A percentile compares a stretch with the other conserved stretches of the same genome.
These are phyloP conservation scores for Fusarium buxicola DNA, from an alignment of 2,329 filamentous ascomycete genomes.

Conservation along the genomic window DNA sequence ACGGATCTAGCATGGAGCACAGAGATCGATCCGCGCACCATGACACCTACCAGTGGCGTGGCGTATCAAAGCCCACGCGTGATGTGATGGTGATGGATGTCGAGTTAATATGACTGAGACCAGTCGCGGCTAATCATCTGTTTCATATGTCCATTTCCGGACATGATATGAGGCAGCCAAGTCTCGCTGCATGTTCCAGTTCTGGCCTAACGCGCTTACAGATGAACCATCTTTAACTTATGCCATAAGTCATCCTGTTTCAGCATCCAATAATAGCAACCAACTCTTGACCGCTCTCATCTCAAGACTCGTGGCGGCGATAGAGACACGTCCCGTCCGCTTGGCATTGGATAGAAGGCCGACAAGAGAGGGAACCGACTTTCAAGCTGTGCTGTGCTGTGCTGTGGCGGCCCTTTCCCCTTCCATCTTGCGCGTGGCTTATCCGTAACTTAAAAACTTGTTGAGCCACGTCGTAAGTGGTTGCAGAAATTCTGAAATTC, in stretches of 20 bases:
- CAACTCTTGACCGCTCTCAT: constrained; percentile 27
- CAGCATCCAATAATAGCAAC: constrained; percentile 33
- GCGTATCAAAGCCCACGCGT: too few species aligned
- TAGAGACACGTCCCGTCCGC: constrained; percentile 26
- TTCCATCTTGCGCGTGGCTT: constrained; percentile 17
- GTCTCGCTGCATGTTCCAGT: not conserved
- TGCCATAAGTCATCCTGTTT: constrained; percentile 17
- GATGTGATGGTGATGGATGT: too few species aligned
- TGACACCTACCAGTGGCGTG: too few species aligned
- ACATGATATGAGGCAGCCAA: constrained; percentile 13
- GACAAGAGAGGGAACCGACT: too few species aligned
- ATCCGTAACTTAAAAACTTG: constrained; percentile 2
- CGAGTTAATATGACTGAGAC: constrained; percentile 25
- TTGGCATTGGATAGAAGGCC: too few species aligned
- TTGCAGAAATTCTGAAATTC: not conserved
- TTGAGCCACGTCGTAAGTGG: constrained; percentile 23
- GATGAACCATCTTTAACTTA: not conserved
- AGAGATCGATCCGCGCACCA: too few species aligned
- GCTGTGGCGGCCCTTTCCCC: constrained; percentile 15
- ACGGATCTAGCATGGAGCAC: constrained; percentile 1
- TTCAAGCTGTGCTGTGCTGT: too few species aligned
- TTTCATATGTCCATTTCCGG: constrained; percentile 30
- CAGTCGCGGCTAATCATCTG: constrained; percentile 8
- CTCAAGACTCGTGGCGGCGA: constrained; percentile 27
- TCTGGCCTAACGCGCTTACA: not conserved